A percentile compares a stretch with the other conserved stretches of the same genome.
phyloP scores from a whole-genome alignment of 179 eudicot genomes.

The Spinacia oleracea region DNA sequence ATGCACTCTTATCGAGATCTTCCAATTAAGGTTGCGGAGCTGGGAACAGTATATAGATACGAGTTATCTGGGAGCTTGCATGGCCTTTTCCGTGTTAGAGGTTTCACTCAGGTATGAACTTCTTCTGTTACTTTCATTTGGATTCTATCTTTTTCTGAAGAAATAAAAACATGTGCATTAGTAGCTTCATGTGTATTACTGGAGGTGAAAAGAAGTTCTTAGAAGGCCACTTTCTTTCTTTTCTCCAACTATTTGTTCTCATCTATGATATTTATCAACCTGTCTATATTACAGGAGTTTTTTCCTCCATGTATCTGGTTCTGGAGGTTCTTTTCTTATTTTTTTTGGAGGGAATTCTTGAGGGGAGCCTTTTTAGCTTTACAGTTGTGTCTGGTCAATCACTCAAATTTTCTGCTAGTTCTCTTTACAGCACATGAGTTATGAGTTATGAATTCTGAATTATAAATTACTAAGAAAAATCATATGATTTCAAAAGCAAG shows the following conservation, averaged over 20 bases:
- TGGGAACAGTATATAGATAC: conserved; percentile 96
- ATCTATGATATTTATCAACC: neutral
- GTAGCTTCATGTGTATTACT: conserved; percentile 1
- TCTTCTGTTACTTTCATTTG: neutral
- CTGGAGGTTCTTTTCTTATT: no score
- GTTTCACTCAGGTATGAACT: conserved; percentile 84
- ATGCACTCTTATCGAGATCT: conserved; percentile 88
- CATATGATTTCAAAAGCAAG: neutral
- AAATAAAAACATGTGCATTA: neutral
- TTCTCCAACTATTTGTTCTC: neutral
- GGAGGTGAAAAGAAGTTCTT: neutral
- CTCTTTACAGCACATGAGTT: no score
- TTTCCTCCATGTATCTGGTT: neutral
- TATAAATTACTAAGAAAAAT: no score
- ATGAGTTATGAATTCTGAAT: no score
- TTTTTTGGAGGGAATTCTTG: no score
- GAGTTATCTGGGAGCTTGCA: conserved; percentile 95
- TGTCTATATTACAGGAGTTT: neutral
- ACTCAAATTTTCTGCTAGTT: no score
- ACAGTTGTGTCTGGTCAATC: neutral
- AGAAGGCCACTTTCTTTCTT: neutral
- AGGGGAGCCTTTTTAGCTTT: neutral
- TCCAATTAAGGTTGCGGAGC: conserved; percentile 93
- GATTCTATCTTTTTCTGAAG: neutral
- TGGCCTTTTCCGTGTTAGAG: conserved; percentile 98